Evolutionary conservation across 2,329 filamentous ascomycete genomes (phyloP).

Genomic region (Myriosclerotinia duriaeana): DNA sequence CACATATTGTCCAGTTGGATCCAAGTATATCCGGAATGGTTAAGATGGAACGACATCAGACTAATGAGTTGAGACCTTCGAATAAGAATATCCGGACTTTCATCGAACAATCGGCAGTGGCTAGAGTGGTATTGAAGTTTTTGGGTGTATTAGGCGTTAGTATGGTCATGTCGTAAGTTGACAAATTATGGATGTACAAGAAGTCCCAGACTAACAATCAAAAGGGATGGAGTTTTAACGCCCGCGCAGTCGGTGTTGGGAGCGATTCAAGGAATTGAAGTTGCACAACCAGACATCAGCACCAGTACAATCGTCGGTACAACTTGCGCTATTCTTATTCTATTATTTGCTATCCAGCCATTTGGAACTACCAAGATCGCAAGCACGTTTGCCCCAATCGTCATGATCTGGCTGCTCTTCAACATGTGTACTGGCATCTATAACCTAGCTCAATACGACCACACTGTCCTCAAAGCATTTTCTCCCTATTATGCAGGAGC

Average conservation of each 20-base stretch:
- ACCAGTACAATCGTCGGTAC: constrained; percentile 61
- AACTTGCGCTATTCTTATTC: constrained; percentile 62
- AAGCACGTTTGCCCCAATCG: constrained; percentile 62
- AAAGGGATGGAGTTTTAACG: constrained; percentile 61
- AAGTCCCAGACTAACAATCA: constrained; percentile 18
- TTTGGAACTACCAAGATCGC: constrained; percentile 63
- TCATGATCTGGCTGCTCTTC: constrained; percentile 65
- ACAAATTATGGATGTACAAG: constrained; percentile 11
- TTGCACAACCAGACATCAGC: constrained; percentile 56
- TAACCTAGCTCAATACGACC: constrained; percentile 54
- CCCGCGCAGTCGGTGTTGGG: constrained; percentile 70
- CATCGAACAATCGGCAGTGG: constrained; percentile 56
- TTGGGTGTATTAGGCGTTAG: constrained; percentile 65
- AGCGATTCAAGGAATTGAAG: constrained; percentile 63
- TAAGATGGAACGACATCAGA: constrained; percentile 58
- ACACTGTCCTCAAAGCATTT: constrained; percentile 56
- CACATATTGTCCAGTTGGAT: constrained; percentile 59
- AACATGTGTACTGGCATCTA: constrained; percentile 65
- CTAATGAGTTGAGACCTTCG: constrained; percentile 54
- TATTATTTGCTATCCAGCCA: constrained; percentile 64
- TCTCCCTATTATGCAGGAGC: constrained; percentile 59
- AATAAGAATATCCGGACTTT: constrained; percentile 54
- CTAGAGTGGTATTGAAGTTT: constrained; percentile 56
- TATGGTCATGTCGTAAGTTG: constrained; percentile 56
- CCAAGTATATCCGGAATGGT: constrained; percentile 56